Evolutionary conservation across 2,329 filamentous ascomycete genomes (phyloP).

Genomic region (Fusarium metavorans): DNA sequence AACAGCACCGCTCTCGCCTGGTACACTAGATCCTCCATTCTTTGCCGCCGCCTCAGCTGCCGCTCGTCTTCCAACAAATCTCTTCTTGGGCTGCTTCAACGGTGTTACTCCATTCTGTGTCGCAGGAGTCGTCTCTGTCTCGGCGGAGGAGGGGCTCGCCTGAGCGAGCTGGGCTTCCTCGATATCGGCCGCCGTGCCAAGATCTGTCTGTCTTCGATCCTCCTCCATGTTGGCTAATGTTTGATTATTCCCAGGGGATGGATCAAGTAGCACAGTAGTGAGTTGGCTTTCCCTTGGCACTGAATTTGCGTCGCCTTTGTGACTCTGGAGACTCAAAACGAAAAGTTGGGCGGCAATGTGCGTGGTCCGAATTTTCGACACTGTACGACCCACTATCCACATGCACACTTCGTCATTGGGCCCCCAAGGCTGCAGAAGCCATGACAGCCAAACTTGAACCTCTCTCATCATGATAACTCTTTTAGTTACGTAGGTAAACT

Average conservation of each 20-base stretch:
- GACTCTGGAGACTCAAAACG: neutral
- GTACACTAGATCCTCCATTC: constrained; percentile 46
- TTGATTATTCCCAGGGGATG: neutral
- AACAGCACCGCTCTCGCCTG: constrained; percentile 49
- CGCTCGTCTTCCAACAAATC: constrained; percentile 87
- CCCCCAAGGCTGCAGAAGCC: neutral
- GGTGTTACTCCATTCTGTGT: constrained; percentile 56
- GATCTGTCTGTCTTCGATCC: constrained; percentile 76
- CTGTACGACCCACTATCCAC: constrained; percentile 40
- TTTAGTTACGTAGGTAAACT: neutral
- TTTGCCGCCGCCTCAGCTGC: constrained; percentile 72
- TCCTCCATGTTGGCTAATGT: constrained; percentile 72
- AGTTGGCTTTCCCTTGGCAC: neutral
- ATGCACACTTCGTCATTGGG: constrained; percentile 32
- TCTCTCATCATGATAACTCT: constrained; percentile 29
- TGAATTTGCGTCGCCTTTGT: neutral
- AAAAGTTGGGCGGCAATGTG: constrained; percentile 41
- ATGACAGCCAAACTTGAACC: constrained; percentile 17
- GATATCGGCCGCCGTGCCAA: constrained; percentile 77
- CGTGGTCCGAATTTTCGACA: constrained; percentile 21
- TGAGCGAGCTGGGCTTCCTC: constrained; percentile 60
- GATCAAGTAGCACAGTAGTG: neutral
- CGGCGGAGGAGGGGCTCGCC: constrained; percentile 39
- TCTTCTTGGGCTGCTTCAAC: constrained; percentile 83
- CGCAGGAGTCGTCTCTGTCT: constrained; percentile 30